phyloP scores from a whole-genome alignment of 2,329 filamentous ascomycete genomes.

The Talaromyces rugulosus region DNA sequence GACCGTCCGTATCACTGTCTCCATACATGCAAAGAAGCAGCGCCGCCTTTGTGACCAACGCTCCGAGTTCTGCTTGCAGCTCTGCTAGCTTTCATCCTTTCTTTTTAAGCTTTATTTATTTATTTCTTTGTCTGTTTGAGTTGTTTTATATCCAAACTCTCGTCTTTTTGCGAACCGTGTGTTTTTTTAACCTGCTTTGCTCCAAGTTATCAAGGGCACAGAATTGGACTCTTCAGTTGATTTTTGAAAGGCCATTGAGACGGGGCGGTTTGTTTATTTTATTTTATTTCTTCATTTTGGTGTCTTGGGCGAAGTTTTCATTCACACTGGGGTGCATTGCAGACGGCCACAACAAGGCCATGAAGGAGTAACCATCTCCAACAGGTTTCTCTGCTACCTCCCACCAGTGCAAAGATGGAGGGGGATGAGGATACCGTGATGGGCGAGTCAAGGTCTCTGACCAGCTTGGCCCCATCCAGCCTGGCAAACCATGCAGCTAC shows the following conservation, averaged over 20 bases:
- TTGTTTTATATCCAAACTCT: background rate
- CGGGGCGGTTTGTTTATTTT: background rate
- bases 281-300: background rate
- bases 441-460: constrained; percentile 20
- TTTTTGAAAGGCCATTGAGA: background rate
- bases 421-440: constrained; percentile 39
- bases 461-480: background rate
- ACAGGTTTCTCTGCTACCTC: constrained; percentile 3
- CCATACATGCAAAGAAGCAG: background rate
- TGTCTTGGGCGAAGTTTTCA: background rate
- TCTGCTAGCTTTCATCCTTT: background rate
- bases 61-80: background rate
- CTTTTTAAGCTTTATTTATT: background rate
- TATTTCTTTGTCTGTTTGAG: background rate
- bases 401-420: constrained; percentile 20
- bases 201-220: background rate
- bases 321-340: background rate
- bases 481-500: background rate
- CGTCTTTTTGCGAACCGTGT: background rate
- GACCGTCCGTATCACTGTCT: background rate
- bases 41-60: background rate
- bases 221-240: background rate
- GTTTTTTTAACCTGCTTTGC: background rate
- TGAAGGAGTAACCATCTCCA: constrained; percentile 10
- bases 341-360: constrained; percentile 2